phyloP scores from a whole-genome alignment of 768 basidiomycete genomes.

The Hygrocybe punicea region DNA sequence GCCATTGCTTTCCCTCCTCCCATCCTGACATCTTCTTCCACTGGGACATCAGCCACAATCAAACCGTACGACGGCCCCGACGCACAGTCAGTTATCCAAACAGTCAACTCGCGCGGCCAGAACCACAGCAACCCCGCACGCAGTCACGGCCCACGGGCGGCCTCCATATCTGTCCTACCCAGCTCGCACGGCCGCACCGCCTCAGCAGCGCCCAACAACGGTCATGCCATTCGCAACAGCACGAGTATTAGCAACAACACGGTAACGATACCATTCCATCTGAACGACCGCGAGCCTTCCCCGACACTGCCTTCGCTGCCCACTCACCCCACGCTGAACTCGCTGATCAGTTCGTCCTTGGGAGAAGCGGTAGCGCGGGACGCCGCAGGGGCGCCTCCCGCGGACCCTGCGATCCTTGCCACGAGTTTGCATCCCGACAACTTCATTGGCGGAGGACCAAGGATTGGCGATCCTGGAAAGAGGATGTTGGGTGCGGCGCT shows the following conservation, averaged over 20 bases:
- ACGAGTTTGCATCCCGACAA: conserved; percentile 49
- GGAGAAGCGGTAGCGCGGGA: conserved; percentile 49
- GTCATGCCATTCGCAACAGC: conserved; percentile 37
- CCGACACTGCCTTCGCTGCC: conserved; percentile 80
- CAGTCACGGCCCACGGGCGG: conserved; percentile 67
- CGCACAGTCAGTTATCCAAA: conserved; percentile 80
- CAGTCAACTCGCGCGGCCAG: conserved; percentile 70
- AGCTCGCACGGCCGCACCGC: conserved; percentile 50
- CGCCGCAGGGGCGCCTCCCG: conserved; percentile 37
- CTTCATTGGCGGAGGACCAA: conserved; percentile 37
- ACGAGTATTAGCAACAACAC: conserved; percentile 28
- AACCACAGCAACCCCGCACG: conserved; percentile 62
- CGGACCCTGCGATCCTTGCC: conserved; percentile 68
- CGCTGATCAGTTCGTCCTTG: conserved; percentile 75
- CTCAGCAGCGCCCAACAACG: conserved; percentile 37
- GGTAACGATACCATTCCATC: conserved; percentile 20
- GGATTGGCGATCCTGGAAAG: conserved; percentile 85
- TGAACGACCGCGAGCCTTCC: conserved; percentile 64
- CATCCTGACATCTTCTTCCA: conserved; percentile 55
- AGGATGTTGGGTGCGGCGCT: conserved; percentile 85
- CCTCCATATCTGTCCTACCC: conserved; percentile 62
- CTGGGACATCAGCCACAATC: conserved; percentile 59
- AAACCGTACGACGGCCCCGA: conserved; percentile 94
- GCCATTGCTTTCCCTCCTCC: conserved; percentile 80
- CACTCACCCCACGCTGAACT: conserved; percentile 79